Conservation (phyloP, 805 yeast genomes). For the Blastobotrys parvus region DNA sequence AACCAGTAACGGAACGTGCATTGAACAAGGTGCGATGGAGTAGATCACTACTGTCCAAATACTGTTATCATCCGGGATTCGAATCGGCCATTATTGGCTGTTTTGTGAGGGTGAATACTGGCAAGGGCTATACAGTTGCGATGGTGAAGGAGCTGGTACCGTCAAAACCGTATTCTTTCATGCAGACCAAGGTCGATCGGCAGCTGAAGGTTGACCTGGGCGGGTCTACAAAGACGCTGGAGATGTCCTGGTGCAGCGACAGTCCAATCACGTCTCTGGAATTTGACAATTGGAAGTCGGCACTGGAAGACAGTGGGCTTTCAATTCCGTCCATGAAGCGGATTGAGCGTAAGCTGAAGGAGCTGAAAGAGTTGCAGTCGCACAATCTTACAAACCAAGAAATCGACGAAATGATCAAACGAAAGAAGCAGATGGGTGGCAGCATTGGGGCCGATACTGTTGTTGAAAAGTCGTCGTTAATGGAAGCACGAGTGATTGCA, state of each 20-base stretch:
- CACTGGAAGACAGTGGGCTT: conserved; percentile 50
- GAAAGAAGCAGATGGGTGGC: conserved; percentile 56
- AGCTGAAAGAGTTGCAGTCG: conserved; percentile 53
- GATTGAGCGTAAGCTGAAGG: conserved; percentile 54
- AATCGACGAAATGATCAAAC: conserved; percentile 68
- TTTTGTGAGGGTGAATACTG: conserved; percentile 77
- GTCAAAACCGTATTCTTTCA: conserved; percentile 41
- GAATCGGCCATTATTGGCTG: conserved; percentile 61
- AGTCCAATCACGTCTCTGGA: conserved; percentile 63
- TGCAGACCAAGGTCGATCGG: conserved; percentile 43
- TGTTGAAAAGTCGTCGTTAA: conserved; percentile 57
- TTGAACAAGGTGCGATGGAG: conserved; percentile 71
- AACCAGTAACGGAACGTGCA: conserved; percentile 46
- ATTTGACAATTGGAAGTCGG: conserved; percentile 56
- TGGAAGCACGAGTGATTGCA: conserved; percentile 72
- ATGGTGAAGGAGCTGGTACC: conserved; percentile 57
- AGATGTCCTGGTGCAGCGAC: conserved; percentile 75
- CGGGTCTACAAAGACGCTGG: conserved; percentile 60
- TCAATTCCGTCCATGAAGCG: conserved; percentile 56
- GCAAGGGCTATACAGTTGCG: conserved; percentile 76
- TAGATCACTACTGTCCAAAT: conserved; percentile 64
- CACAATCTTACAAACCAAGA: conserved; percentile 61
- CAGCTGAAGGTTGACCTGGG: conserved; percentile 79
- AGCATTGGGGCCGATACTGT: conserved; percentile 67
- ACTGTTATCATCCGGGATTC: conserved; percentile 76